phyloP scores from a whole-genome alignment of 495 filamentous ascomycete genomes.

The Haplographium delicatum region DNA sequence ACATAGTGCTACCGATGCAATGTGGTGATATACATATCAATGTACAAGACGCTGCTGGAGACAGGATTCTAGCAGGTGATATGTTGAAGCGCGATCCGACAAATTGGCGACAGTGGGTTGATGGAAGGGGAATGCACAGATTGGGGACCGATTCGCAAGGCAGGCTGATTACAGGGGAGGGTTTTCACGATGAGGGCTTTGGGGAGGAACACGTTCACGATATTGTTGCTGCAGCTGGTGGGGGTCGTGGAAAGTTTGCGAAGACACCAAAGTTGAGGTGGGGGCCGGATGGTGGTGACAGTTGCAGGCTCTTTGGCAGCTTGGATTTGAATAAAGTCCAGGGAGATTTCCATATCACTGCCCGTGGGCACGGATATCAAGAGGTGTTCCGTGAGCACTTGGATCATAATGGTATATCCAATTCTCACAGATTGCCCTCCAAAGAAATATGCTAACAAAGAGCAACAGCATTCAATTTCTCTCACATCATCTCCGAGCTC shows the following conservation, averaged over 20 bases:
- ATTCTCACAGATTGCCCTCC: not conserved
- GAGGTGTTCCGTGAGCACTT: constrained; percentile 62
- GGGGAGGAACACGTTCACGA: constrained; percentile 70
- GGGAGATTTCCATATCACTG: constrained; percentile 98
- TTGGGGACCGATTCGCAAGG: constrained; percentile 49
- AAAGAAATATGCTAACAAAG: constrained; percentile 10
- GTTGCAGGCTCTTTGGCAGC: constrained; percentile 84
- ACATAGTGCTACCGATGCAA: constrained; percentile 86
- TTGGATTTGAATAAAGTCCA: constrained; percentile 93
- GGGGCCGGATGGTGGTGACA: constrained; percentile 40
- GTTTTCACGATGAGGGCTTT: constrained; percentile 50
- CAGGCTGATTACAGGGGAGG: constrained; percentile 43
- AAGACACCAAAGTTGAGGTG: constrained; percentile 66
- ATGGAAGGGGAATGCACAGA: constrained; percentile 61
- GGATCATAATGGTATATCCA: constrained; percentile 66
- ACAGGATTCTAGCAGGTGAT: constrained; percentile 79
- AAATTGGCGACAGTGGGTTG: constrained; percentile 75
- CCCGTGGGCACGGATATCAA: constrained; percentile 86
- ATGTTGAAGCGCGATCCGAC: constrained; percentile 72
- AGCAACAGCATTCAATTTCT: constrained; percentile 91
- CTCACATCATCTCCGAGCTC: constrained; percentile 92
- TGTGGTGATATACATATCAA: constrained; percentile 90
- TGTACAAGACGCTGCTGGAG: constrained; percentile 92
- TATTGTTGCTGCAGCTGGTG: constrained; percentile 55
- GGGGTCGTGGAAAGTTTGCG: constrained; percentile 49